Conservation (phyloP, 2,329 filamentous ascomycete species). For the Cryphonectria nitschkei region DNA sequence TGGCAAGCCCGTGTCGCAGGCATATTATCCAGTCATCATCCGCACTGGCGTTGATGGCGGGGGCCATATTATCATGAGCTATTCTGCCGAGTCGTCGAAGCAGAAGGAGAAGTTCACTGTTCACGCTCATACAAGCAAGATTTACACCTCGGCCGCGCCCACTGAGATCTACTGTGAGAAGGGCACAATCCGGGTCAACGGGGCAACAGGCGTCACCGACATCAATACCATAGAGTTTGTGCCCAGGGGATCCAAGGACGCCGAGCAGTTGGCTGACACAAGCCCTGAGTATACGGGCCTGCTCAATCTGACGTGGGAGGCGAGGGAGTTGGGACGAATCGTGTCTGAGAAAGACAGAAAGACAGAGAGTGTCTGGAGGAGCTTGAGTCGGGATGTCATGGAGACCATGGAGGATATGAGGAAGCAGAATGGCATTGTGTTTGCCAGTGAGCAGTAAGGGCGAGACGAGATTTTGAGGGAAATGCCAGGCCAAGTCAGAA, state of each 20-base stretch:
- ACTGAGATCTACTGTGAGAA: conserved; percentile 29
- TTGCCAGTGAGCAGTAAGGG: conserved; percentile 23
- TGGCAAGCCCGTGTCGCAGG: conserved; percentile 23
- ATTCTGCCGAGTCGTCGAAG: conserved; percentile 18
- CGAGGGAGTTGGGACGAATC: conserved; percentile 22
- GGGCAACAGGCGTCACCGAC: conserved; percentile 26
- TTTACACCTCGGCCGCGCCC: conserved; percentile 28
- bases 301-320: conserved; percentile 28
- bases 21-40: conserved; percentile 26
- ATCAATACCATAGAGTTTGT: conserved; percentile 28
- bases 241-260: conserved; percentile 21
- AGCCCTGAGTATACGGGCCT: conserved; percentile 24
- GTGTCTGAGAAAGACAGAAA: conserved; percentile 20
- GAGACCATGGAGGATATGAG: conserved; percentile 28
- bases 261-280: conserved; percentile 23
- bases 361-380: conserved; percentile 18
- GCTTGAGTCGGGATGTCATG: conserved; percentile 22
- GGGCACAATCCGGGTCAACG: conserved; percentile 25
- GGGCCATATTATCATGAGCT: conserved; percentile 24
- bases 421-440: conserved; percentile 24
- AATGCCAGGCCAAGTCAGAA: neutral
- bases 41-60: conserved; percentile 27
- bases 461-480: too few relatives aligned
- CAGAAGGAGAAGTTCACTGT: conserved; percentile 28
- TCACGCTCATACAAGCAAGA: conserved; percentile 29